Evolutionary conservation across 2,329 filamentous ascomycete species (phyloP).

Genomic region (Hysterium pulicare): DNA sequence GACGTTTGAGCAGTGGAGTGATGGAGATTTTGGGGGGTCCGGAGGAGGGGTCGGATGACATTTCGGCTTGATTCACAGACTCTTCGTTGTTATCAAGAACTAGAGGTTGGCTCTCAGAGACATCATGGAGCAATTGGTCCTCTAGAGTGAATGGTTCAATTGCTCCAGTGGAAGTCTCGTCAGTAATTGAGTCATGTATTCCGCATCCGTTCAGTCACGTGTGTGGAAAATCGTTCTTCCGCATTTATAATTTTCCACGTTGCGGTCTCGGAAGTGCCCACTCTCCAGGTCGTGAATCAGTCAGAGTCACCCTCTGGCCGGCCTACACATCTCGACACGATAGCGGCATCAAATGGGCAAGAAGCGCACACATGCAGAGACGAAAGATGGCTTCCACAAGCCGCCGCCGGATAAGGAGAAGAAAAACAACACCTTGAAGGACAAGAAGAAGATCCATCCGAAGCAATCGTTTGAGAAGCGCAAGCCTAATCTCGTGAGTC

Average conservation of each 20-base stretch:
- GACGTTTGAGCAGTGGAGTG: constrained; percentile 67
- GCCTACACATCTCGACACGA: constrained; percentile 20
- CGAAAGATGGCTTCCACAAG: constrained; percentile 39
- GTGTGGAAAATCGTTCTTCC: too few species aligned
- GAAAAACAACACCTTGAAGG: constrained; percentile 10
- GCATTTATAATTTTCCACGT: too few species aligned
- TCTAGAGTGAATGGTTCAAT: not conserved
- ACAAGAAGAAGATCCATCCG: constrained; percentile 16
- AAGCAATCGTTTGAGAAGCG: constrained; percentile 23
- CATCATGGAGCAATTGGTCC: not conserved
- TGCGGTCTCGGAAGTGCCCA: too few species aligned
- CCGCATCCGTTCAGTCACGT: too few species aligned
- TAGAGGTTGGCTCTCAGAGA: too few species aligned
- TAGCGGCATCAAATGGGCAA: constrained; percentile 36
- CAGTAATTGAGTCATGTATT: too few species aligned
- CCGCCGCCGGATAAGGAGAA: constrained; percentile 29
- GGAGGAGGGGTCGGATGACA: not conserved
- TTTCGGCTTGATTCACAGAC: too few species aligned
- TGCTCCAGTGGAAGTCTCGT: too few species aligned
- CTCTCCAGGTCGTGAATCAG: constrained; percentile 31
- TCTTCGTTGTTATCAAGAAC: too few species aligned
- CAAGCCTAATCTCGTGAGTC: constrained; percentile 30
- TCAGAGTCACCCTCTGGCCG: constrained; percentile 38
- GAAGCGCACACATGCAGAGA: constrained; percentile 41
- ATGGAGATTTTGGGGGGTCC: constrained; percentile 49